Percentiles rank a stretch among this genome's conserved stretches.
Evolutionary conservation across 768 basidiomycete genomes (phyloP).

Genomic region (Tephrocybe sp.): DNA sequence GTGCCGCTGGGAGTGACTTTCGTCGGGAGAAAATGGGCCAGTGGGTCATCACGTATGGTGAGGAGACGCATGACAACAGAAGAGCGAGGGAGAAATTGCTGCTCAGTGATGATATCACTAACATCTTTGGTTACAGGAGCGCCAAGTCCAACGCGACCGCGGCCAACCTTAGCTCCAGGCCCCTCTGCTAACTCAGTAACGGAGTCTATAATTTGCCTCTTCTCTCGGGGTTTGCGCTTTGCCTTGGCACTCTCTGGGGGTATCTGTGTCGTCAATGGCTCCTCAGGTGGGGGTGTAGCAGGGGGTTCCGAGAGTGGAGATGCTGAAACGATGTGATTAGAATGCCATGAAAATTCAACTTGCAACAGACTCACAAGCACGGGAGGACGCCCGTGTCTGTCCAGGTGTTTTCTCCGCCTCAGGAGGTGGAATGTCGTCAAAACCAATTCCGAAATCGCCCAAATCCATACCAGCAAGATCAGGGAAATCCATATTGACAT

Average conservation of each 20-base stretch:
- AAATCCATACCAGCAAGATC: conserved; percentile 67
- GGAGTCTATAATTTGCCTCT: conserved; percentile 90
- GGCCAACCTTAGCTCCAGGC: conserved; percentile 51
- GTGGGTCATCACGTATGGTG: conserved; percentile 82
- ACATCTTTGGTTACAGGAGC: conserved; percentile 56
- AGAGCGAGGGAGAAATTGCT: conserved; percentile 85
- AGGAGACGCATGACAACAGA: conserved; percentile 82
- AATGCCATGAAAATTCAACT: not conserved
- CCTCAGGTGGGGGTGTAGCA: conserved; percentile 71
- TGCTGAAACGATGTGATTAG: conserved; percentile 39
- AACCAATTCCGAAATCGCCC: conserved; percentile 59
- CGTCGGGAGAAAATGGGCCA: conserved; percentile 84
- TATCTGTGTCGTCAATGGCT: conserved; percentile 43
- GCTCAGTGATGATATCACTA: conserved; percentile 73
- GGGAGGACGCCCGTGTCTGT: conserved; percentile 59
- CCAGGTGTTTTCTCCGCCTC: conserved; percentile 54
- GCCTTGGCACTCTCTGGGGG: conserved; percentile 37
- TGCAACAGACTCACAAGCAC: conserved; percentile 57
- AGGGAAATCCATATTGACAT: conserved; percentile 48
- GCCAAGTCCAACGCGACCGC: conserved; percentile 54
- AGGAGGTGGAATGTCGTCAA: conserved; percentile 53
- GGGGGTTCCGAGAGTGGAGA: conserved; percentile 79
- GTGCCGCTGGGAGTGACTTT: conserved; percentile 69
- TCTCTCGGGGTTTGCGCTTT: conserved; percentile 63
- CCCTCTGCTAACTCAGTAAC: conserved; percentile 81